Base-by-base conservation (phyloP, 768 basidiomycete species). In the Suillus weaverae region DNA sequence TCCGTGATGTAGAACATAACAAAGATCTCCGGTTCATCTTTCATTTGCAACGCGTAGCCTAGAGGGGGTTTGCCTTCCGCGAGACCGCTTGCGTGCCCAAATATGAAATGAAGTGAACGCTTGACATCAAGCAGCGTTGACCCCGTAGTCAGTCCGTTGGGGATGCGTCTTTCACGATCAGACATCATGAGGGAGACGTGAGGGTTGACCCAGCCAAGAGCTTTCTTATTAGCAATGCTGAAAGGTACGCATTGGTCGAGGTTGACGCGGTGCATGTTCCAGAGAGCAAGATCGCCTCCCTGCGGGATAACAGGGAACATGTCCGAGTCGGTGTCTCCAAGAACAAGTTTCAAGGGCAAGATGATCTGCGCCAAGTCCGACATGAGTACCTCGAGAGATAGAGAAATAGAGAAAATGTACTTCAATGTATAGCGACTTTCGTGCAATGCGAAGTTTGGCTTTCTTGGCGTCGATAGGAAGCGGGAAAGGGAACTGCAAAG, bases 381-480 rank as follows among this genome's bases (percentile, higher is more conserved):
- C 50, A 11, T 9, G 18, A 55, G 7, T 46, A 44, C 30, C 11
- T 30, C 0, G 10, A 5, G 14, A 16, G 14, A 11, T 8, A 39
- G 14, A 20, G 14, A 9, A 0, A 22, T 9, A 10, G 4, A 43
- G 8, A 22, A 4, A 33, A 64, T 71, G 3, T 30, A 77, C 77
- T 71, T 77, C 79, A 5, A 87, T 73, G 63, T 84, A 88, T 32
- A 71, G 77, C 1, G 85, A 88, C 67, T 84, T 86, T 44, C 86
- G 79, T 10, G 87, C 86, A 39, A 87, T 68, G 5, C 84, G 79
- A 11, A 81, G 68, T 67, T 77, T 84, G 2, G 71, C 60, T 18
- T 75, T 74, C 22, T 68, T 64, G 5, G 76, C 75, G 38, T 80
- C 69, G 11, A 87, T 72, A 10, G 83, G 83, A 53, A 83, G 80